Percentiles rank a stretch among this genome's conserved stretches.
Evolutionary conservation across 2,329 filamentous ascomycete genomes (phyloP).

Genomic region (Aspergillus cejpii): DNA sequence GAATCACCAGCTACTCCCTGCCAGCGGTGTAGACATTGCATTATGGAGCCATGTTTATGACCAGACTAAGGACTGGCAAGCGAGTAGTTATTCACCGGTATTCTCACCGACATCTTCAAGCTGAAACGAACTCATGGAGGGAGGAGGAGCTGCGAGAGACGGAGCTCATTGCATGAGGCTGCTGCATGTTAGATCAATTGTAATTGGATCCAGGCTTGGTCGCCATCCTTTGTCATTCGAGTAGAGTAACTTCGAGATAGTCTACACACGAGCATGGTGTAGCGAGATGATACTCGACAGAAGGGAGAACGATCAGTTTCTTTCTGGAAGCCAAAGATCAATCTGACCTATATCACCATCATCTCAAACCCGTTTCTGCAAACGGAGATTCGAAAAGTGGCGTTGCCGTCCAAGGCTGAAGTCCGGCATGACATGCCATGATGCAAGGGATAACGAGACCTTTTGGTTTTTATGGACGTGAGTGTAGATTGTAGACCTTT

Average conservation of each 20-base stretch:
- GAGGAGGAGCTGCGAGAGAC: neutral
- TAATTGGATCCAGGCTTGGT: neutral
- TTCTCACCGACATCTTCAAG: slow-evolving; percentile 6
- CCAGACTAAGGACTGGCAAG: neutral
- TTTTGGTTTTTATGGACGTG: neutral
- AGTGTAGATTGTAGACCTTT: too few relatives aligned
- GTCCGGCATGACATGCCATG: neutral
- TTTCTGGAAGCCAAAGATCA: slow-evolving; percentile 16
- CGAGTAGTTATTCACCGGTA: neutral
- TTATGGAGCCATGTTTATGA: neutral
- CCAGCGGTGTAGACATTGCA: neutral
- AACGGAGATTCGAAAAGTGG: neutral
- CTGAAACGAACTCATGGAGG: neutral
- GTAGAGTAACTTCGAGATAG: neutral
- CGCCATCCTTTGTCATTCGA: neutral
- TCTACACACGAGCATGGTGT: neutral
- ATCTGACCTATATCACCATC: neutral
- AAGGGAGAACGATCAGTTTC: slow-evolving; percentile 17
- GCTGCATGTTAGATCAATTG: neutral
- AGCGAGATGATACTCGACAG: slow-evolving; percentile 8
- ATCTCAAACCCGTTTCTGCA: neutral
- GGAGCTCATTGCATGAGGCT: slow-evolving; percentile 3
- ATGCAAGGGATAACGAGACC: neutral
- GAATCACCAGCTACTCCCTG: neutral
- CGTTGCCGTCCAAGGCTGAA: neutral